Evolutionary conservation across 2,329 filamentous ascomycete genomes (phyloP).

Genomic region (Aureobasidium musti): DNA sequence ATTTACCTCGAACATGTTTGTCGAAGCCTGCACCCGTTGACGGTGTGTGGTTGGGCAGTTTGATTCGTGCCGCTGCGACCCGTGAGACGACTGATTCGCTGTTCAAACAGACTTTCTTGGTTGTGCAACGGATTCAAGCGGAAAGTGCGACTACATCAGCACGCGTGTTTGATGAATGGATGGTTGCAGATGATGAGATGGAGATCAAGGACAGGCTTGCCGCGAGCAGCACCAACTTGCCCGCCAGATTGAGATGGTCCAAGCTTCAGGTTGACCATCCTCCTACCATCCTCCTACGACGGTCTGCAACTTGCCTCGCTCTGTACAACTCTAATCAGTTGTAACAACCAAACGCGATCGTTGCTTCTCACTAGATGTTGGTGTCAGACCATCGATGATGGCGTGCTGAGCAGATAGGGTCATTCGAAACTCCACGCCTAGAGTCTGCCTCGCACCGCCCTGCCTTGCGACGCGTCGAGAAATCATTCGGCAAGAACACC

Average conservation of each 20-base stretch:
- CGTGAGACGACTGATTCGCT: slow-evolving; percentile 2
- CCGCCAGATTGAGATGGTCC: background rate
- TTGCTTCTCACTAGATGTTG: background rate
- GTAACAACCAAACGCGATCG: background rate
- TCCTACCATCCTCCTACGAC: too few relatives aligned
- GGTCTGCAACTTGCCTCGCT: background rate
- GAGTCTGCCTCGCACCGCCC: background rate
- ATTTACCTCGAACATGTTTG: slow-evolving; percentile 28
- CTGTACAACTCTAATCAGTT: background rate
- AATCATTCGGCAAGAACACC: too few relatives aligned
- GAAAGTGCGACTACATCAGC: slow-evolving; percentile 2
- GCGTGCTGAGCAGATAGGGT: background rate
- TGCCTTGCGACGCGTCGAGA: background rate
- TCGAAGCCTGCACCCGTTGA: background rate
- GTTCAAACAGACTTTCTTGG: background rate
- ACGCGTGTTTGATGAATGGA: background rate
- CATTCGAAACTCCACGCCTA: too few relatives aligned
- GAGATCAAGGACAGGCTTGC: background rate
- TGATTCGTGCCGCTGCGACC: slow-evolving; percentile 8
- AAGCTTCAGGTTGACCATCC: background rate
- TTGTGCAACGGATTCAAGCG: background rate
- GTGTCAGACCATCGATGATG: background rate
- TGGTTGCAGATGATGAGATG: background rate
- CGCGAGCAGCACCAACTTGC: background rate
- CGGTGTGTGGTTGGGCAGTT: slow-evolving; percentile 9